Base-by-base conservation (phyloP, 306 rosid species). In the Casuarina glauca region DNA sequence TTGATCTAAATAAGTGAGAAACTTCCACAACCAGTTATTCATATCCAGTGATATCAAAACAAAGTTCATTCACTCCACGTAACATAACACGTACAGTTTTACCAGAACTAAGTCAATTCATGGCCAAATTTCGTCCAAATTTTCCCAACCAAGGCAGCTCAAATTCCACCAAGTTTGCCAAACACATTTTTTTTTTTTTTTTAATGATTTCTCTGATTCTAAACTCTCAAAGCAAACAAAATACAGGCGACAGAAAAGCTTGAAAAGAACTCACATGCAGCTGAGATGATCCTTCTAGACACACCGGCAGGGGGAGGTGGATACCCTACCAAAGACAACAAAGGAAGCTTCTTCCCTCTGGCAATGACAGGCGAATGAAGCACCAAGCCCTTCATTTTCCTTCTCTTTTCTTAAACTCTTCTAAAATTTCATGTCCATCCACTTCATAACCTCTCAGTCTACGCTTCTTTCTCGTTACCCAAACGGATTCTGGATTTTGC, bases 321-420 rank as follows among this genome's bases (percentile, higher is more conserved):
- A 60, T 91, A 35, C 68, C 83, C 93, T 15, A 85, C 82, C 71
- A 81, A 79, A 61, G 88, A 83, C 67, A 88, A 82, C 78, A 84
- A 81, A 73, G 96, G 93, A 85, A 90, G 90, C 81, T 93, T 83
- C 71, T 73, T 93, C 71, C 73, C 88, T 84, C 88, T 90, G 50
- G 97, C 79, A 85, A 89, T 57, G 77, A 84, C 75, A 44, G 88
- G 91, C 58, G 87, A 66, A 7, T 69, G 89, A 85, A 82, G 78
- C 82, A 85, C 88, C 77, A 92, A 84, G 11, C 91, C 93, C 77
- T 81, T 85, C 99, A 94, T 94, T 72, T 13, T 80, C 74, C 66
- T 26, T 26, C 32, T 12, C 3, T 5, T 69, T 35, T 15, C 7
- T 52, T 26, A 68, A 72, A 76, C 43, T 52, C 66, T 15, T 70